Base-by-base conservation (phyloP, 306 rosid genomes). In the Trifolium fragiferum region DNA sequence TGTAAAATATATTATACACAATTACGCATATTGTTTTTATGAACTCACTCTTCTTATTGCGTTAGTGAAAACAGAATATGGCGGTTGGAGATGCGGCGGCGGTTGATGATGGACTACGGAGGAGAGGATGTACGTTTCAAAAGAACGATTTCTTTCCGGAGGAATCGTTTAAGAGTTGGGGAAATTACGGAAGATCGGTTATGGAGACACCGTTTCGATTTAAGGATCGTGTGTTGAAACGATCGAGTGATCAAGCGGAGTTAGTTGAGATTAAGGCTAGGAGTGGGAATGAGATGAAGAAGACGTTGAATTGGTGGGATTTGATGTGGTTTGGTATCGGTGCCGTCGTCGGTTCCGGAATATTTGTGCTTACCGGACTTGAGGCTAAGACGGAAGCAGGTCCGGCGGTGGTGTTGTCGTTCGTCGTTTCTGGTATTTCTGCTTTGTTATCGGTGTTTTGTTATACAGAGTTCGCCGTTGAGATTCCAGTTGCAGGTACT, bases 361-460 rank as follows among this genome's bases (percentile, higher is more conserved):
- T 91, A 38, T 93, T 93, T 50, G 96, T 89, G 0, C 90, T 93
- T 54, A 93, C 98, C 1, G 98, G 98, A 1, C 86, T 82, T 0
- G 98, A 93, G 77, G 92, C 98, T 0, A 43, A 0, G 1, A 0
- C 15, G 0, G 27, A 19, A 2, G 96, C 87, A 1, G 97, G 98
- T 27, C 97, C 98, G 0, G 97, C 98, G 1, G 93, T 93, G 2
- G 90, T 91, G 20, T 32, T 91, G 44, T 91, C 98, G 0, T 93
- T 80, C 78, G 92, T 74, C 15, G 77, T 93, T 14, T 93, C 97
- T 0, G 97, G 98, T 4, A 2, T 88, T 73, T 93, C 98, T 7
- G 97, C 98, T 70, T 57, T 93, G 91, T 87, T 93, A 13, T 93
- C 98, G 2, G 98, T 91, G 15, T 93, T 93, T 75, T 93, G 98